Base-by-base conservation (phyloP, 1,284 basidiomycete species). In the Stygiomarasmius scandens region DNA sequence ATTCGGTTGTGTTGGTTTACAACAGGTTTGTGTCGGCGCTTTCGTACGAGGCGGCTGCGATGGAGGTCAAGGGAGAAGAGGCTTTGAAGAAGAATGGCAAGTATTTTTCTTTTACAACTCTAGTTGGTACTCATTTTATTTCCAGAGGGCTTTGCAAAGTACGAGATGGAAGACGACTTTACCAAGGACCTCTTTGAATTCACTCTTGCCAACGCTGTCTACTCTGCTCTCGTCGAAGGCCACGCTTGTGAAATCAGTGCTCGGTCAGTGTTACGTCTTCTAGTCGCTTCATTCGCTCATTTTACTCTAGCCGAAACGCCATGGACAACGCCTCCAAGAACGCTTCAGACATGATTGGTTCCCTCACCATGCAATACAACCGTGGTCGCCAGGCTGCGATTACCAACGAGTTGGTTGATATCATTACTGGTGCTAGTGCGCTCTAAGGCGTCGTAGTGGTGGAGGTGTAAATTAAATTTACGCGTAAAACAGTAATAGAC, bases 251-350 rank as follows among this genome's bases (percentile, higher is more conserved):
- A 99, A 78, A 92, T 91, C 73, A 91, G 89, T 69, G 86, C 90
- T 70, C 89, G 90, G 90, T 91, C 74, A 25, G 80, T 69, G 23
- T 22, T 32, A n/a, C n/a, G n/a, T n/a, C n/a, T n/a, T n/a, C n/a
- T n/a, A n/a, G n/a, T n/a, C n/a, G n/a, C n/a, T n/a, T n/a, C n/a
- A n/a, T n/a, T 32, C 58, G 48, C 22, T 52, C 16, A 32, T 12
- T 32, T 56, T 6, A 41, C 46, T 46, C 77, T 52, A 44, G 95
- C 77, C 92, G 96, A 67, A 98, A 97, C 69, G 96, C 97, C 71
- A 99, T 99, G 96, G 96, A 99, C 87, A 99, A 96, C 72, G 97
- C 96, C 53, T 96, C 96, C 64, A 99, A 96, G 89, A 99, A 99
- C 77, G 97, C 96, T 58, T 83, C 79, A 53, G 94, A 95, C 75